phyloP scores from a whole-genome alignment of 2,329 filamentous ascomycete species.

The Chrysoporthe puriensis region DNA sequence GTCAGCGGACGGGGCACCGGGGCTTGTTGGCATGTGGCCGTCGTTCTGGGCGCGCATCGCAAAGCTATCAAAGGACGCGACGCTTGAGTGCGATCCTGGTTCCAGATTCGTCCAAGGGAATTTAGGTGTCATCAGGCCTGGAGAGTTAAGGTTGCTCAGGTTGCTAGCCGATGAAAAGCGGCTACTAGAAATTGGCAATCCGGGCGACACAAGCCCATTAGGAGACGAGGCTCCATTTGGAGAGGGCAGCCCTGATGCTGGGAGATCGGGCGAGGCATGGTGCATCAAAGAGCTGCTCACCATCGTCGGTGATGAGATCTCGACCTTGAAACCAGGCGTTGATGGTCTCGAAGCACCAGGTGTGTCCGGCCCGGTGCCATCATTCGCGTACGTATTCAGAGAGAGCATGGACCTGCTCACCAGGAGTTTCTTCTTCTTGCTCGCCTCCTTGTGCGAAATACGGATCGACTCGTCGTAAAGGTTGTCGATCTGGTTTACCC shows the following conservation, averaged over 20 bases:
- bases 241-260: slow-evolving; percentile 13
- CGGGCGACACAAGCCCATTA: slow-evolving; percentile 7
- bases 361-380: slow-evolving; percentile 28
- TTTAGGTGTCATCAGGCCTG: slow-evolving; percentile 26
- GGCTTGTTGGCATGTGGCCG: slow-evolving; percentile 19
- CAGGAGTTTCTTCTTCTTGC: slow-evolving; percentile 32
- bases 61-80: slow-evolving; percentile 29
- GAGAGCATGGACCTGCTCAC: slow-evolving; percentile 31
- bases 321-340: slow-evolving; percentile 25
- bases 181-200: not conserved
- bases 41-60: slow-evolving; percentile 27
- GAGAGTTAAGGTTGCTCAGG: slow-evolving; percentile 5
- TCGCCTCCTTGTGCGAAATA: slow-evolving; percentile 42
- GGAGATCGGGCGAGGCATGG: slow-evolving; percentile 28
- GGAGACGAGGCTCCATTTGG: slow-evolving; percentile 18
- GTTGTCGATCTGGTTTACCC: slow-evolving; percentile 65
- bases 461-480: slow-evolving; percentile 63
- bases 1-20: slow-evolving; percentile 28
- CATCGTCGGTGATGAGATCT: slow-evolving; percentile 27
- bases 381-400: slow-evolving; percentile 29
- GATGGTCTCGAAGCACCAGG: slow-evolving; percentile 23
- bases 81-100: slow-evolving; percentile 21
- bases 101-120: slow-evolving; percentile 28
- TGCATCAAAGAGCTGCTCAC: slow-evolving; percentile 31
- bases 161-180: slow-evolving; percentile 13